Base-by-base conservation (phyloP, 352 stramenopile genomes). In the Phytophthora melonis region DNA sequence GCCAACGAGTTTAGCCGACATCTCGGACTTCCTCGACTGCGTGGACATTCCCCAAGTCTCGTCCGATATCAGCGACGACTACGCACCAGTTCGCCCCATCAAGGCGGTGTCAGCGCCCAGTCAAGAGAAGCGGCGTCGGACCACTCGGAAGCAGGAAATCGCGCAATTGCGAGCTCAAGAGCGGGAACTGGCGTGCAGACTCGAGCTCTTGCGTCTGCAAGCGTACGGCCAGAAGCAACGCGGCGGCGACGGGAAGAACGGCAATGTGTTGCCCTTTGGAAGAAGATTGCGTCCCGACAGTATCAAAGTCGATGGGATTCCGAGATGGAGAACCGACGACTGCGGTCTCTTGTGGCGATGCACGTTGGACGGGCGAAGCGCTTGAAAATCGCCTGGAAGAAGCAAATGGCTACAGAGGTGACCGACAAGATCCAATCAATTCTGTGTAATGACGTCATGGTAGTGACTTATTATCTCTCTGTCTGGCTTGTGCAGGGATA, bases 111-210 rank as follows among this genome's bases (percentile, higher is more conserved):
- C 32, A 10, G 47, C 34, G 7, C 32, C 62, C 10, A 61, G 34
- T 6, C 3, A 19, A 13, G 63, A 18, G 18, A 49, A n/a, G 49
- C 62, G 56, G 7, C 57, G 32, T 57, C 69, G 69, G n/a, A 32
- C 19, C 49, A 76, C 69, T 9, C 57, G 57, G 2, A 76, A 76
- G 25, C 69, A 76, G 25, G 68, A 76, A 68, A 76, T 76, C 21
- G 50, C 53, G 4, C 53, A 72, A 27, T 36, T 77, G 36, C 59
- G 64, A 39, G 53, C 52, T 1, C 52, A 77, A 39, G 64, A 77
- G 64, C 43, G 47, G 13, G 63, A 77, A 18, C 52, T 77, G 58
- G 50, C 64, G 18, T 32, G n/a, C 7, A 68, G 3, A 69, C 64
- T 77, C 19, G 70, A 77, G 39, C 11, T 36, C 1, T 53, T 73